Base-by-base conservation (phyloP, 2,329 filamentous ascomycete genomes). In the Coleophoma eucalyptorum region DNA sequence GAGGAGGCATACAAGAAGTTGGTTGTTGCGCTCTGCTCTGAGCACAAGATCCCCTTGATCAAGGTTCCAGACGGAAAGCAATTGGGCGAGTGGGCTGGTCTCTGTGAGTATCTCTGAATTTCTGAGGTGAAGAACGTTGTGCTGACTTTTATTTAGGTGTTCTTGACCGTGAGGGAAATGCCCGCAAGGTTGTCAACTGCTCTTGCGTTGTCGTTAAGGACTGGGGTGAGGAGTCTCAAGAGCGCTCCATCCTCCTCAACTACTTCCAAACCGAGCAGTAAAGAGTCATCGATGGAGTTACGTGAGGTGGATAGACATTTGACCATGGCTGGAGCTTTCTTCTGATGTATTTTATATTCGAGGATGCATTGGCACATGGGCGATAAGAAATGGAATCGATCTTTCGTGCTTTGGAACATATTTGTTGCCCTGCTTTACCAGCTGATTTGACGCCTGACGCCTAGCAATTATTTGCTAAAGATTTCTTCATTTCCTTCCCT, bases 1-100 rank as follows among this genome's bases (percentile, higher is more conserved):
- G 94, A 99, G 86, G 94, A 99, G 79, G 93, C 94, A 65, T 99
- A 99, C 86, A 99, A 99, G 91, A 99, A 99, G 89, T 86, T 99
- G 63, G 93, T 99, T 68, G 89, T 97, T 66, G 94, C 94, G 58
- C 89, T 99, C 56, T 99, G 94, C 89, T 90, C 88, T 61, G 94
- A 99, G 86, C 94, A 99, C 83, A 97, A 97, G 87, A 99, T 99
- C 69, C 94, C 94, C 63, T 81, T 99, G 69, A 99, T 99, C 86
- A 97, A 99, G 90, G 94, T 99, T 61, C 93, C 92, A 65, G 94
- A 99, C 76, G 94, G 94, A 77, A 99, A 99, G 88, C 90, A 97
- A 84, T 83, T 99, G 69, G 94, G 94, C 81, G 94, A 99, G 83
- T 99, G 94, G 94, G 93, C 95, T 73, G 94, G 94, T 80, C 87